A percentile compares a stretch with the other conserved stretches of the same genome.
phyloP scores from a whole-genome alignment of 495 filamentous ascomycete species.

The Aspergillus panamensis region DNA sequence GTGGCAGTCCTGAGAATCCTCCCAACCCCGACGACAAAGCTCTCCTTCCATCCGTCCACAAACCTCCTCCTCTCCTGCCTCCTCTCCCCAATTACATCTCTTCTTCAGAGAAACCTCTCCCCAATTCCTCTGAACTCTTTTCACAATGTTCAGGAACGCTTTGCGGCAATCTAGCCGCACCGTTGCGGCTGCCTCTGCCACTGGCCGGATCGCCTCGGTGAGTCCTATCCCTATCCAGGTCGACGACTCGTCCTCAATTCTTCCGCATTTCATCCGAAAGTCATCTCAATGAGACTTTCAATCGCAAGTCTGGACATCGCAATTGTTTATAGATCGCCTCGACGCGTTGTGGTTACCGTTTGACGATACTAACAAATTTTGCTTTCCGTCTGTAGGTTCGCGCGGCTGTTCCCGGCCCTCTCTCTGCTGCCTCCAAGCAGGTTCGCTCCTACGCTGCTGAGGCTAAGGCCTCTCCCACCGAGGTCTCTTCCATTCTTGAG shows the following conservation, averaged over 20 bases:
- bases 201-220: conserved; percentile 88
- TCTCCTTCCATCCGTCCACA: conserved; percentile 52
- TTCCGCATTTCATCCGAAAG: conserved; percentile 36
- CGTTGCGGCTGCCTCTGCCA: conserved; percentile 87
- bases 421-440: conserved; percentile 71
- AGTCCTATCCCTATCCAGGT: conserved; percentile 51
- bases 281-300: conserved; percentile 39
- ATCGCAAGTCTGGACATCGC: conserved; percentile 28
- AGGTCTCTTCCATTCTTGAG: conserved; percentile 98
- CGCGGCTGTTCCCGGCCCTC: conserved; percentile 74
- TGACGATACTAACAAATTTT: conserved; percentile 45
- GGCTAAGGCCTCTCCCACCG: conserved; percentile 91
- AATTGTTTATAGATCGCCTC: conserved; percentile 25
- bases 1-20: conserved; percentile 46
- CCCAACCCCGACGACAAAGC: conserved; percentile 53
- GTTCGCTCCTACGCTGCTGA: conserved; percentile 87
- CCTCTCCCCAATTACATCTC: conserved; percentile 49
- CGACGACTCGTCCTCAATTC: conserved; percentile 23
- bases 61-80: conserved; percentile 47
- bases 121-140: conserved; percentile 50
- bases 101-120: conserved; percentile 49
- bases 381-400: conserved; percentile 60
- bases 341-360: conserved; percentile 31
- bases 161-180: conserved; percentile 91
- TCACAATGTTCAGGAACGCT: conserved; percentile 95